Base-by-base conservation (phyloP, 2,329 filamentous ascomycete species). In the Fusarium nygamai region DNA sequence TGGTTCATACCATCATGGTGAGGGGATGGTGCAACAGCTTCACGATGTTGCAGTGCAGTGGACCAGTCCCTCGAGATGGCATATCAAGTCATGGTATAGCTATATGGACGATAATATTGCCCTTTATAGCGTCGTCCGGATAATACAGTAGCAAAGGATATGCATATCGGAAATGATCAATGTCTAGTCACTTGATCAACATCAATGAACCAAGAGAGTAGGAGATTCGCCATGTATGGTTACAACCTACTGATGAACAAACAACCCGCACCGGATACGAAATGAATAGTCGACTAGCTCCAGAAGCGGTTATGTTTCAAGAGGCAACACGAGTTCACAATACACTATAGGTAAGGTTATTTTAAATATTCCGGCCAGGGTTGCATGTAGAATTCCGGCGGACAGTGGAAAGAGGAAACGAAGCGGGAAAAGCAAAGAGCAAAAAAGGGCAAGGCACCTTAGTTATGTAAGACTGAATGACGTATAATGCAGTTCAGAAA, bases 251-350 rank as follows among this genome's bases (percentile, higher is more conserved):
- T 41, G 41, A 24, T 57, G 39, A 61, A 57, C 56, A 54, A 61
- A 60, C 34, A 44, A 54, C 24, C 60, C 47, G 51, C 47, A 36
- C 60, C 41, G 50, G 47, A 75, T 58, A 39, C 44, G 48, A 64
- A 43, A 61, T 60, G 43, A 61, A 61, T 24, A 22, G 27, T 29
- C 20, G 38, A 60, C 67, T 59, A 66, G 53, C 41, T 34, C 60
- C 33, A 29, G 47, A 51, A 47, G 38, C 41, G 31, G 66, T 64
- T 48, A 51, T 70, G 72, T 74, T 74, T 75, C 68, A 67, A 73
- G 59, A 22, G 34, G 38, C 13, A 61, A 54, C 50, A 36, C 31
- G 53, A 38, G 38, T 53, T 48, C 57, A 48, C n/a, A 24, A 70
- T 34, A 33, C 64, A 47, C 24, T 59, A 66, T 70, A 69, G 59